Evolutionary conservation across 768 basidiomycete genomes (phyloP), one percentile per base, ranked within the genome.

Genomic region (Hydnomerulius pinastri): DNA sequence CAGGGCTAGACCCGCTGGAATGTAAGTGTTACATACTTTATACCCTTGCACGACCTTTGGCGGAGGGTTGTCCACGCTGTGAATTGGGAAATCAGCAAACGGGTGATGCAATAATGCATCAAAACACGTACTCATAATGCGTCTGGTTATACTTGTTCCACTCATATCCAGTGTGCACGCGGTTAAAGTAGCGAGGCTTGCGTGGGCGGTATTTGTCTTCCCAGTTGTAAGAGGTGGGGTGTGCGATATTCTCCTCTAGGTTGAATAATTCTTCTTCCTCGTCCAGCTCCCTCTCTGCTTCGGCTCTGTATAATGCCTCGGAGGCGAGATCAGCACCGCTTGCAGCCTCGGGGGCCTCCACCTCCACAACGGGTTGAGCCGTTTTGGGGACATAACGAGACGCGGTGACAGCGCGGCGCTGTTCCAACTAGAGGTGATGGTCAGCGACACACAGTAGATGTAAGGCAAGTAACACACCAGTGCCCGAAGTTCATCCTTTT

Each of bases 91-190:
- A 51, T 46, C 20, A 61, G 33, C 38, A 33, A 48, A 51, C 38
- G 12, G 17, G 25, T n/a, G 29, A 49, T 13, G 25, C 17, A 11
- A 51, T 33, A 42, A 38, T 11, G 17, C 10, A 50, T 38, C 18
- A 12, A 42, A 37, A 48, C 18, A 53, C 18, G 56, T 74, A 96
- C 92, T 98, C 97, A 70, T 98, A 99, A 73, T 98, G 97, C 4
- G 97, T 98, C 69, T 98, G 96, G 69, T 98, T 98, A 71, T 98
- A 99, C 76, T 98, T 98, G 77, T 96, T 98, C 97, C 97, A 99
- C 68, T 99, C 97, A 66, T 96, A 99, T 23, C 97, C 97, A 25
- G 97, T 99, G 64, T 98, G 94, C 21, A 98, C 97, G 50, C 97
- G 86, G 65, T 99, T 99, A 76, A 98, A 98, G 76, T 98, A 99